These are phyloP conservation scores for Bruguiera gymnorhiza DNA, from an alignment of 345 rosid genomes.

Conservation along the genomic window DNA sequence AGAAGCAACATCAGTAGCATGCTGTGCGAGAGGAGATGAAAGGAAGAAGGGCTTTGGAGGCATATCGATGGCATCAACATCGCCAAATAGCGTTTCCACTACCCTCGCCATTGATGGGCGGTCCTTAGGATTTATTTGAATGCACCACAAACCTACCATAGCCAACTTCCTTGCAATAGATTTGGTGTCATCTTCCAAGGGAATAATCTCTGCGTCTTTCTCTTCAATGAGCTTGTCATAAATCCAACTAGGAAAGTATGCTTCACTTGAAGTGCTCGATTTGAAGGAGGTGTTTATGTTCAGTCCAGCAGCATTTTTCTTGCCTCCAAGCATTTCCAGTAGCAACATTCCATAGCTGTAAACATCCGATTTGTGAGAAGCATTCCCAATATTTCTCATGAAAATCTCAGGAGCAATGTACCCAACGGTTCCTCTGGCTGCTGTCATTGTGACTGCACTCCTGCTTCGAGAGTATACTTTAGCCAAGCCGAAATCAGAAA, in stretches of 20 bases:
- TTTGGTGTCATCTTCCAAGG: background rate
- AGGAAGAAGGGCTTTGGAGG: constrained; percentile 6
- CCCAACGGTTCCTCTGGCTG: constrained; percentile 7
- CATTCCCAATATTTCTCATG: constrained; percentile 13
- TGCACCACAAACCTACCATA: constrained; percentile 6
- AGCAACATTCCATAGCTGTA: constrained; percentile 6
- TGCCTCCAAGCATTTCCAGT: constrained; percentile 4
- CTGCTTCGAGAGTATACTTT: constrained; percentile 1
- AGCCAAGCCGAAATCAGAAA: constrained; percentile 1
- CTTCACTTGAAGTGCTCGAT: constrained; percentile 1
- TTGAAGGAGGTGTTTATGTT: background rate
- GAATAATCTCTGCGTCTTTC: background rate
- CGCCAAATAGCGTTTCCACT: constrained; percentile 9
- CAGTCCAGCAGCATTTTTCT: background rate
- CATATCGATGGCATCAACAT: constrained; percentile 4
- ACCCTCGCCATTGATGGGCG: constrained; percentile 15
- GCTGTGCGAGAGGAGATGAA: background rate
- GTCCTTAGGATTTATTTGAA: constrained; percentile 8
- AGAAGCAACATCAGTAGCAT: background rate
- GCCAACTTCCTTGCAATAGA: background rate
- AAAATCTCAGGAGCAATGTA: constrained; percentile 8
- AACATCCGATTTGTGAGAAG: constrained; percentile 13
- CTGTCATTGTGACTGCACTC: background rate
- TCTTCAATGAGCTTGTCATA: background rate
- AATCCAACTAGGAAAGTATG: background rate